Percentiles rank a stretch among this genome's conserved stretches.
These are phyloP conservation scores for Colletotrichum sp. DNA, from an alignment of 2,329 filamentous ascomycete genomes.

Conservation along the genomic window DNA sequence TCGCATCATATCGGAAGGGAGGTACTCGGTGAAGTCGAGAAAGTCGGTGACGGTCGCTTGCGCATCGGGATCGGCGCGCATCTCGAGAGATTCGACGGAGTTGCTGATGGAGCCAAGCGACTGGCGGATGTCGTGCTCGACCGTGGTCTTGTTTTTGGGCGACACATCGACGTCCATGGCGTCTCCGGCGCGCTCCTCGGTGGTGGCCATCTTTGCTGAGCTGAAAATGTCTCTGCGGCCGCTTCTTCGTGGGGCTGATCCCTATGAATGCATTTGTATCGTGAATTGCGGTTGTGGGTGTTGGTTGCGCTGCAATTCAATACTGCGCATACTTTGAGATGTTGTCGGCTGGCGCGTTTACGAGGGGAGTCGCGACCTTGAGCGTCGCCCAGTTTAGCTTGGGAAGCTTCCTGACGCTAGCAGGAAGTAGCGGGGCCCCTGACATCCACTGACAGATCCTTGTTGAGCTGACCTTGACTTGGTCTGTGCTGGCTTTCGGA, in stretches of 20 bases:
- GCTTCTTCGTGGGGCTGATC: neutral
- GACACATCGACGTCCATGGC: slow-evolving; percentile 37
- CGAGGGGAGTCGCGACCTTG: slow-evolving; percentile 12
- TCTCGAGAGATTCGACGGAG: slow-evolving; percentile 48
- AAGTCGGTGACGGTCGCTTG: slow-evolving; percentile 74
- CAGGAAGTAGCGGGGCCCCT: neutral
- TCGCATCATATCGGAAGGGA: slow-evolving; percentile 69
- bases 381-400: slow-evolving; percentile 8
- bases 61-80: slow-evolving; percentile 68
- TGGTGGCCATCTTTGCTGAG: slow-evolving; percentile 23
- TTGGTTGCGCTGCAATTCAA: neutral
- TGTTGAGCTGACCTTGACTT: neutral
- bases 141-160: slow-evolving; percentile 35
- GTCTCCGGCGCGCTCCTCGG: slow-evolving; percentile 23
- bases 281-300: neutral
- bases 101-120: slow-evolving; percentile 38
- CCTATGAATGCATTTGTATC: neutral
- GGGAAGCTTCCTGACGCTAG: slow-evolving; percentile 13
- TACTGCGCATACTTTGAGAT: slow-evolving; percentile 9
- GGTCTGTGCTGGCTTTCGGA: neutral
- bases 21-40: slow-evolving; percentile 73
- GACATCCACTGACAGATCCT: slow-evolving; percentile 9
- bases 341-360: slow-evolving; percentile 12
- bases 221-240: neutral
- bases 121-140: slow-evolving; percentile 29